Percentiles rank a stretch among this genome's conserved stretches.
phyloP scores from a whole-genome alignment of 345 rosid genomes.

The Gossypium ekmanianum region DNA sequence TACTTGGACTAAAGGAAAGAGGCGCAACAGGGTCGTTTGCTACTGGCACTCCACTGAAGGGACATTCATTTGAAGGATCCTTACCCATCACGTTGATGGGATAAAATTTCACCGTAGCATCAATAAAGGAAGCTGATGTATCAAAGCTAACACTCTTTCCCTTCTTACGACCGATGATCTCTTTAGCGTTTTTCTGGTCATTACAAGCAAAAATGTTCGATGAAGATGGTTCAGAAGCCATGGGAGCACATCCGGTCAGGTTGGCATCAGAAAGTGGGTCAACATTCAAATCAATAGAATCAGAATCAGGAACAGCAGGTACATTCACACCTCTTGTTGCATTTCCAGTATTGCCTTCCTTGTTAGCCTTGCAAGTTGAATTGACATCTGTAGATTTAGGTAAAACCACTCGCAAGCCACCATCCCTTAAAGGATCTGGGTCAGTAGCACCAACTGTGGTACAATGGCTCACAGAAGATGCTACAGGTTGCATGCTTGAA shows the following conservation, averaged over 20 bases:
- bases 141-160: constrained; percentile 17
- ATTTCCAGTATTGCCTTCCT: constrained; percentile 20
- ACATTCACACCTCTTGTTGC: constrained; percentile 7
- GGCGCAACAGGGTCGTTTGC: constrained; percentile 19
- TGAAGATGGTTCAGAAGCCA: neutral
- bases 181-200: constrained; percentile 28
- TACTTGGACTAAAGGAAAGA: constrained; percentile 17
- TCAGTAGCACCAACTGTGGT: constrained; percentile 23
- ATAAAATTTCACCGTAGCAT: neutral
- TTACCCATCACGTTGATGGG: neutral
- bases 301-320: constrained; percentile 3
- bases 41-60: constrained; percentile 48
- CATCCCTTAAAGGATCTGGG: neutral
- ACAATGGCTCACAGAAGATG: constrained; percentile 20
- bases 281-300: constrained; percentile 39
- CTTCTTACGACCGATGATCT: constrained; percentile 7
- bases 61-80: constrained; percentile 36
- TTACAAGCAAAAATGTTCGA: neutral
- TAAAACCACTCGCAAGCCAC: constrained; percentile 2
- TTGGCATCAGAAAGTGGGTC: constrained; percentile 24
- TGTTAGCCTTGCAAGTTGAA: constrained; percentile 14
- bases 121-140: constrained; percentile 14
- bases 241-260: constrained; percentile 12
- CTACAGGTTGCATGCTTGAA: constrained; percentile 8
- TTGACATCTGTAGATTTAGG: constrained; percentile 11